Percentiles rank a stretch among this genome's conserved stretches.
phyloP scores from a whole-genome alignment of 805 yeast species.

The Myxozyma melibiosi region DNA sequence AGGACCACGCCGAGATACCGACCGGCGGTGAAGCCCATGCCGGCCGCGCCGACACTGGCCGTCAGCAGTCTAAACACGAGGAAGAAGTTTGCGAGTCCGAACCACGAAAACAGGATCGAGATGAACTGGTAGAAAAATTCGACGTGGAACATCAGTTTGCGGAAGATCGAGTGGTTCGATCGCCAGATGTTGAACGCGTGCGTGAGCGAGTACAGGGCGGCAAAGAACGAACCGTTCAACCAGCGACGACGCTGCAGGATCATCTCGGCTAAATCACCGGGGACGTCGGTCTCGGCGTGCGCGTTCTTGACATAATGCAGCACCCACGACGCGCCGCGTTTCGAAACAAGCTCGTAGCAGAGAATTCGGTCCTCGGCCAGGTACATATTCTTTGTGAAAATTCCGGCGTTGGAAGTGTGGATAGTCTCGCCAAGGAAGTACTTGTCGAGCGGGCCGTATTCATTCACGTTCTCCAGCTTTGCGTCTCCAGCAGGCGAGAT shows the following conservation, averaged over 20 bases:
- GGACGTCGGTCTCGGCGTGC: conserved; percentile 93
- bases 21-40: conserved; percentile 51
- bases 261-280: conserved; percentile 68
- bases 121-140: conserved; percentile 88
- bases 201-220: conserved; percentile 85
- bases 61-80: conserved; percentile 91
- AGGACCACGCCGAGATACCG: conserved; percentile 77
- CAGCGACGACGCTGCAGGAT: conserved; percentile 96
- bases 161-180: conserved; percentile 77
- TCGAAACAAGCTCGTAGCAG: conserved; percentile 94
- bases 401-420: conserved; percentile 67
- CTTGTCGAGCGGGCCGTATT: conserved; percentile 81
- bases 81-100: conserved; percentile 88
- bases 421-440: conserved; percentile 90
- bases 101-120: conserved; percentile 82
- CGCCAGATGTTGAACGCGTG: conserved; percentile 88
- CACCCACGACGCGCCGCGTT: conserved; percentile 69
- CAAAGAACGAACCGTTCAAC: conserved; percentile 97
- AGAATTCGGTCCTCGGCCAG: conserved; percentile 94
- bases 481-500: not conserved
- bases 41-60: conserved; percentile 66
- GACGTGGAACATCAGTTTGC: conserved; percentile 79
- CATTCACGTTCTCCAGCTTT: conserved; percentile 49
- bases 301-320: conserved; percentile 85
- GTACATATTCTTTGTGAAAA: conserved; percentile 94